Base-by-base conservation (phyloP, 129 eudicot species). In the Lactuca sativa region DNA sequence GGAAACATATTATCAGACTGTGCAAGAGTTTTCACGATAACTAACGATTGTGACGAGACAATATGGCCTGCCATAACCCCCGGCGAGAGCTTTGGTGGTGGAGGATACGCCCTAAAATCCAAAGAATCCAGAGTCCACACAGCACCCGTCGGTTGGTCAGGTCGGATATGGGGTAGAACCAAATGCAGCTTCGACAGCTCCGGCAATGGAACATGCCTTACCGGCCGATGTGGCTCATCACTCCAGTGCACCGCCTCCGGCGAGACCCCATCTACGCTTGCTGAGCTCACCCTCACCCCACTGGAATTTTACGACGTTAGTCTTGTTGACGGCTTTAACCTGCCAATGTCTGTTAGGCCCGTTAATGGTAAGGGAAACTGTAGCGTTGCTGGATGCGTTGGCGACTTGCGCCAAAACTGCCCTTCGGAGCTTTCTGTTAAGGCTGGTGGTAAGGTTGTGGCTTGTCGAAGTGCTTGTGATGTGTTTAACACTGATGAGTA, bases 111-210 rank as follows among this genome's bases (percentile, higher is more conserved):
- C 4, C 63, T 86, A 58, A 83, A 80, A 57, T 21, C 89, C n/a
- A 66, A 73, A 31, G 81, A 86, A 32, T 81, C 93, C 5, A 43
- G 70, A 51, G 81, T 78, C 2, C 75, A 83, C 43, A 82, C 75
- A 0, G 89, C 87, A n/a, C 86, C 89, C 5, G 16, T 16, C 0
- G 73, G 81, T 0, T 86, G 93, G 93, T 70, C 80, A 1, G 93
- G 93, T 31, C 82, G 93, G 16, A 86, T 86, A 32, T 86, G 93
- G 93, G 93, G 89, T 16, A 76, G 93, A 75, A 86, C 86, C 62
- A 87, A 87, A 16, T 86, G 93, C 83, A 81, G 76, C 65, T 86
- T 86, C 57, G 74, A 86, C 70, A 57, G 31, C 58, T 56, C 44
- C 7, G 93, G 93, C 12, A 73, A 69, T 0, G 93, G 93, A 32